These are phyloP conservation scores for Kuraishia ogatae DNA, from an alignment of 805 yeast species.

Conservation along the genomic window DNA sequence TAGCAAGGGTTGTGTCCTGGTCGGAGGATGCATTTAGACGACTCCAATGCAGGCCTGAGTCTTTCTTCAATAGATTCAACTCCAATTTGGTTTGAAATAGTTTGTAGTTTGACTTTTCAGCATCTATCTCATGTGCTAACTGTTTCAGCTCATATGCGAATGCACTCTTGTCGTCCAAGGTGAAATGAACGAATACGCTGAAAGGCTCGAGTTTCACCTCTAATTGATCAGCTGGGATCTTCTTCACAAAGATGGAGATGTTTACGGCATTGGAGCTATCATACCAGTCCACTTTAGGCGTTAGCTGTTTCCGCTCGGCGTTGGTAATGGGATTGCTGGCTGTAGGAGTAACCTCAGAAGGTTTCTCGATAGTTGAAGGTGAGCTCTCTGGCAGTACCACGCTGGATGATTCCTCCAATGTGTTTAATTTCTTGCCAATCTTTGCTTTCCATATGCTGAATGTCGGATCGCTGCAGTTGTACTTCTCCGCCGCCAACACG, in stretches of 20 bases:
- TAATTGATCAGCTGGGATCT: slow-evolving; percentile 42
- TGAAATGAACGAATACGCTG: slow-evolving; percentile 36
- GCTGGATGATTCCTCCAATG: not conserved
- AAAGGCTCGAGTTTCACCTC: slow-evolving; percentile 28
- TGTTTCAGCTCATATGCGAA: slow-evolving; percentile 51
- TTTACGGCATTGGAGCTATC: slow-evolving; percentile 53
- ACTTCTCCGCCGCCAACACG: slow-evolving; percentile 32
- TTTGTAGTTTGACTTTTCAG: slow-evolving; percentile 32
- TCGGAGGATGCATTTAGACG: slow-evolving; percentile 29
- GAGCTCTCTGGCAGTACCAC: not conserved
- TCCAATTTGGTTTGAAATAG: slow-evolving; percentile 74
- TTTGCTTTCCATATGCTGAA: slow-evolving; percentile 38
- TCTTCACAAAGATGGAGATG: slow-evolving; percentile 64
- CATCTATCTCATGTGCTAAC: slow-evolving; percentile 41
- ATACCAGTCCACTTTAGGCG: slow-evolving; percentile 58
- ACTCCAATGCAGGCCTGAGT: slow-evolving; percentile 40
- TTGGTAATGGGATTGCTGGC: not conserved
- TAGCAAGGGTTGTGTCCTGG: slow-evolving; percentile 10
- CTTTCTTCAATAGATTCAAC: slow-evolving; percentile 43
- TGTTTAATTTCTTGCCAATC: slow-evolving; percentile 18
- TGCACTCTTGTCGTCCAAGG: slow-evolving; percentile 33
- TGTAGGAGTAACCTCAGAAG: no score
- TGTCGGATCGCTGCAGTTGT: slow-evolving; percentile 35
- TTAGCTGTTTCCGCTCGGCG: slow-evolving; percentile 15
- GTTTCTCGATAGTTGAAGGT: no score